These are phyloP conservation scores for Penicillium angulare DNA, from an alignment of 495 filamentous ascomycete species.

Conservation along the genomic window DNA sequence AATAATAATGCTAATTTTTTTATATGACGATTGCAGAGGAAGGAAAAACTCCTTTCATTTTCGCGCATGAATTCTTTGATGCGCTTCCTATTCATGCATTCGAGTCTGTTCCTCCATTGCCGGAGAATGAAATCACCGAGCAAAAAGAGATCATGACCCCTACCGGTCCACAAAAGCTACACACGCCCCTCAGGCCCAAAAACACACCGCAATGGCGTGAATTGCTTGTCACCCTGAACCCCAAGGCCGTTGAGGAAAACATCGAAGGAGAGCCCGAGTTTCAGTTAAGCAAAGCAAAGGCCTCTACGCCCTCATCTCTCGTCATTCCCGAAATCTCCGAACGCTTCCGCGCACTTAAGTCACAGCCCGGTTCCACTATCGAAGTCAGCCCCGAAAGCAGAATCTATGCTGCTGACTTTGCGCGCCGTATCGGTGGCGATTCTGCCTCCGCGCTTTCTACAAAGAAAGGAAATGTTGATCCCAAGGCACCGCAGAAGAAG, in stretches of 20 bases:
- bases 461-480: constrained; percentile 14
- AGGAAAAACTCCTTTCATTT: constrained; percentile 81
- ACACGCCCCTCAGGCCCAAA: constrained; percentile 43
- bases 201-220: constrained; percentile 77
- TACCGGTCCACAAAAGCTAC: constrained; percentile 42
- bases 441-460: constrained; percentile 40
- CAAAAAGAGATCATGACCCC: constrained; percentile 45
- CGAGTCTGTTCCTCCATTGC: constrained; percentile 59
- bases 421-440: constrained; percentile 72
- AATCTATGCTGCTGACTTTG: constrained; percentile 76
- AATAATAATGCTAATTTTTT: not conserved
- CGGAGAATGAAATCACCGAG: constrained; percentile 30
- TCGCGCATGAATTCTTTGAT: constrained; percentile 98
- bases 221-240: constrained; percentile 70
- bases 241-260: constrained; percentile 51
- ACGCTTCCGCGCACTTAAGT: constrained; percentile 73
- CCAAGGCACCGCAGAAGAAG: constrained; percentile 42
- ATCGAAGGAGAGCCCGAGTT: constrained; percentile 65
- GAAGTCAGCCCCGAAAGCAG: constrained; percentile 86
- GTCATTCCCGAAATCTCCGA: constrained; percentile 82
- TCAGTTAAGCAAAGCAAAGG: constrained; percentile 71
- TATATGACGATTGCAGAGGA: constrained; percentile 26
- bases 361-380: constrained; percentile 62
- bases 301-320: constrained; percentile 74
- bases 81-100: constrained; percentile 98